Base-by-base conservation (phyloP, 1,284 basidiomycete genomes). In the Cerrena zonata region DNA sequence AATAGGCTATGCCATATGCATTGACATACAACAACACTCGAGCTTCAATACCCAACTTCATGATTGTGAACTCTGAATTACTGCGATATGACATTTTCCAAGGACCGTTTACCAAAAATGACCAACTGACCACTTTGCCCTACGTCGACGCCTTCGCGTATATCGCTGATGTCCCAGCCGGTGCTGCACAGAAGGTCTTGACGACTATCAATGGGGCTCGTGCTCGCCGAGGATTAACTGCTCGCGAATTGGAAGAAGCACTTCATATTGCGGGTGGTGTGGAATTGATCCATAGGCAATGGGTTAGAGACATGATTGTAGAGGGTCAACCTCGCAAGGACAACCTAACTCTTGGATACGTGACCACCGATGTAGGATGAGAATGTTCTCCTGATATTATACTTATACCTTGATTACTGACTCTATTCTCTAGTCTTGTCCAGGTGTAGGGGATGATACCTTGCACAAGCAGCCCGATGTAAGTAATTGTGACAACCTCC, bases 31-130 rank as follows among this genome's bases (percentile, higher is more conserved):
- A 85, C 68, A 86, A 85, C 59, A 72, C 77, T 5, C 76, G 83
- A 30, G 73, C 78, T 2, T 63, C 61, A 11, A 75, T 79, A 48
- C 79, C 84, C n/a, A 82, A 78, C 56, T 67, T 89, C 53, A 80
- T 89, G 63, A 78, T 92, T 53, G 73, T 76, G 47, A 86, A 91
- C 66, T 80, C 85, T 1, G 90, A 84, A 13, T 82, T 75, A 15
- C 75, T 85, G 59, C 79, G 90, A 43, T 91, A 84, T 68, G 83
- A 90, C 59, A 64, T 93, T 40, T 80, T 78, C 61, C 54, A 71
- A 1, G 89, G 89, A 1, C 56, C 78, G 2, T 91, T 91, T 68
- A 85, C 84, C 41, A 80, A 80, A n/a, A 34, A 34, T 15, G 15
- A 15, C 7, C 30, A 34, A 34, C 30, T 15, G 30, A 34, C 30